A percentile compares a stretch with the other conserved stretches of the same genome.
These are phyloP conservation scores for Coemansia sp. DNA, from an alignment of 192 early-diverging fungal species.

Conservation along the genomic window DNA sequence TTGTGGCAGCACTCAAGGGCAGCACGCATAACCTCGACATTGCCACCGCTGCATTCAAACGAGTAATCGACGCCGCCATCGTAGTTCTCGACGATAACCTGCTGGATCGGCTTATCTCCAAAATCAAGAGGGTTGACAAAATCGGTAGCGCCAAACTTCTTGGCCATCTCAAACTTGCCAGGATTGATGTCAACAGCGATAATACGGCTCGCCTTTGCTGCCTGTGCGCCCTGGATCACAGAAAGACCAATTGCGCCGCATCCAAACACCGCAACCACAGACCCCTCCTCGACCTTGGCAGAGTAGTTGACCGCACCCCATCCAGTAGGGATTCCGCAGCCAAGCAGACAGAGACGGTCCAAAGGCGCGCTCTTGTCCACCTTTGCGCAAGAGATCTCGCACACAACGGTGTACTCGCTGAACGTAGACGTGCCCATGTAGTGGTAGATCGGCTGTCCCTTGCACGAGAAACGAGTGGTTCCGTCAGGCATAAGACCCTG, in stretches of 20 bases:
- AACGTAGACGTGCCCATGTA: conserved; percentile 98
- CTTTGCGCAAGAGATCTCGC: conserved; percentile 91
- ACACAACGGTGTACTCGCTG: conserved; percentile 91
- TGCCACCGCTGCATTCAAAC: conserved; percentile 93
- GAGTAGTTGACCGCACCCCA: conserved; percentile 95
- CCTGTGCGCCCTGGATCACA: conserved; percentile 83
- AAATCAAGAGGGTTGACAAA: conserved; percentile 87
- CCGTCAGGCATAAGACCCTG: conserved; percentile 94
- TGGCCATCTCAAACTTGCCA: conserved; percentile 77
- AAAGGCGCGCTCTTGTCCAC: conserved; percentile 75
- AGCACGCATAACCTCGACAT: conserved; percentile 89
- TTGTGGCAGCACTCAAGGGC: conserved; percentile 91
- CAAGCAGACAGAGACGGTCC: conserved; percentile 88
- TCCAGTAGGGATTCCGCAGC: conserved; percentile 96
- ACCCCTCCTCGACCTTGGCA: conserved; percentile 82
- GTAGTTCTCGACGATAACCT: conserved; percentile 84
- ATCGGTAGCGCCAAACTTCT: conserved; percentile 84
- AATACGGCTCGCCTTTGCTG: conserved; percentile 69
- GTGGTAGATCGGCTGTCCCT: conserved; percentile 86
- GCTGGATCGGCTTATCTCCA: conserved; percentile 74
- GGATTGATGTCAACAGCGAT: conserved; percentile 93
- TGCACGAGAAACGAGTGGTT: conserved; percentile 89
- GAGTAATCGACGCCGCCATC: conserved; percentile 97
- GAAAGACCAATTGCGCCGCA: conserved; percentile 92
- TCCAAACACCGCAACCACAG: conserved; percentile 88